Conservation (phyloP, 1,284 basidiomycete species). For the Sanguinoderma infundibulare region DNA sequence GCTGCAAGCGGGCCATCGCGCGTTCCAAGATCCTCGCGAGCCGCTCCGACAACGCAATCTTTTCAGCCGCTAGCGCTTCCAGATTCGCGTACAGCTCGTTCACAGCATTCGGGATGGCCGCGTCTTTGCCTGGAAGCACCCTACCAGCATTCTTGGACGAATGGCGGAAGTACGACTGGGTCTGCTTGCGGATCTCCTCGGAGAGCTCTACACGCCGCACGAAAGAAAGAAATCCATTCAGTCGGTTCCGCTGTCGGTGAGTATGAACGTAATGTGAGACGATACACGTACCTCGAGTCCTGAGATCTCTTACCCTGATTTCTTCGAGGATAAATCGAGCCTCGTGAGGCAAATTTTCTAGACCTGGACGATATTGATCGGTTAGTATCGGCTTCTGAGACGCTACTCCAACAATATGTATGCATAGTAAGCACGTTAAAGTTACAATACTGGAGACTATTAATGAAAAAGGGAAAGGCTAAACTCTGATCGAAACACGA, state of each 20-base stretch:
- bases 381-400: too few species aligned
- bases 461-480: too few species aligned
- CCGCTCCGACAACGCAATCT: conserved; percentile 55
- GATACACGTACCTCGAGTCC: conserved; percentile 49
- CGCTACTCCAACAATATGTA: too few species aligned
- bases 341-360: conserved; percentile 79
- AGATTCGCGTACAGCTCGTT: conserved; percentile 55
- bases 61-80: conserved; percentile 56
- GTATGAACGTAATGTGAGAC: background rate
- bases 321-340: conserved; percentile 74
- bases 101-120: conserved; percentile 52
- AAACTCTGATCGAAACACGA: too few species aligned
- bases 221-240: too few species aligned
- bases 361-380: too few species aligned
- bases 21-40: conserved; percentile 55
- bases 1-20: conserved; percentile 57
- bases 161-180: conserved; percentile 55
- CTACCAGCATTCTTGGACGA: conserved; percentile 40
- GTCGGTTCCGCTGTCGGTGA: too few species aligned
- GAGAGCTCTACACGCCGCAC: conserved; percentile 55
- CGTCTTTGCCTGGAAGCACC: conserved; percentile 39
- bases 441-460: too few species aligned
- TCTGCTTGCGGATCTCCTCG: conserved; percentile 57
- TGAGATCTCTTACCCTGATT: conserved; percentile 63
- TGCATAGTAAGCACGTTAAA: too few species aligned